Percentiles rank a stretch among this genome's conserved stretches.
Conservation (phyloP, 176 grass and related monocot species). For the Poa annua region DNA sequence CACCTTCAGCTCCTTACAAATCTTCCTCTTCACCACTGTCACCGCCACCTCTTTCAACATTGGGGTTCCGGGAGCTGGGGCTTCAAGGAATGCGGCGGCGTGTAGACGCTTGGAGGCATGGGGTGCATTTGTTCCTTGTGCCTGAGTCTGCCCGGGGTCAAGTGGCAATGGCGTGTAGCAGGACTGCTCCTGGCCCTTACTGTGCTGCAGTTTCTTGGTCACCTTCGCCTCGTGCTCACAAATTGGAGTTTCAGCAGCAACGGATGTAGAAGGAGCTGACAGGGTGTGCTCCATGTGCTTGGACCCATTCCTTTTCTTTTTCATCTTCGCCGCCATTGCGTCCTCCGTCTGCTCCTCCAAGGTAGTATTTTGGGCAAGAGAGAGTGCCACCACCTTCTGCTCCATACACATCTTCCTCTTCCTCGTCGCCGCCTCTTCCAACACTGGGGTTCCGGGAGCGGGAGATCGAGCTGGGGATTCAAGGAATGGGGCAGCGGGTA, state of each 20-base stretch:
- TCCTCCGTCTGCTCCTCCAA: not conserved
- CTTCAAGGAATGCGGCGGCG: too few species aligned
- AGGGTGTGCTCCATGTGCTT: not conserved
- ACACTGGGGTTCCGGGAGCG: not conserved
- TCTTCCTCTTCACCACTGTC: not conserved
- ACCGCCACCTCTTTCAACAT: not conserved
- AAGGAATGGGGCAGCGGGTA: not conserved
- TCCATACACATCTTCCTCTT: not conserved
- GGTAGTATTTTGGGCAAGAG: not conserved
- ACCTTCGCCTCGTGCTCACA: not conserved
- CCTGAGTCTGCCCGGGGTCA: not conserved
- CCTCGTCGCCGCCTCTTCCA: not conserved
- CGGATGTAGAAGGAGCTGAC: not conserved
- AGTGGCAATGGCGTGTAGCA: not conserved
- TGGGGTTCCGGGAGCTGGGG: not conserved
- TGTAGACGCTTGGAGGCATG: not conserved
- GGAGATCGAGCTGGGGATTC: not conserved
- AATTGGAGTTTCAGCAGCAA: not conserved
- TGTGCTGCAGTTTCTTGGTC: not conserved
- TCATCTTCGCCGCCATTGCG: not conserved
- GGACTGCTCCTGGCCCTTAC: not conserved
- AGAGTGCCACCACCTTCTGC: too few species aligned
- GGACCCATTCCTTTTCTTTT: not conserved
- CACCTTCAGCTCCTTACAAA: not conserved
- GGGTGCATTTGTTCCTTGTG: not conserved